Base-by-base conservation (phyloP, 257 asterid species). In the Plantago ovata region DNA sequence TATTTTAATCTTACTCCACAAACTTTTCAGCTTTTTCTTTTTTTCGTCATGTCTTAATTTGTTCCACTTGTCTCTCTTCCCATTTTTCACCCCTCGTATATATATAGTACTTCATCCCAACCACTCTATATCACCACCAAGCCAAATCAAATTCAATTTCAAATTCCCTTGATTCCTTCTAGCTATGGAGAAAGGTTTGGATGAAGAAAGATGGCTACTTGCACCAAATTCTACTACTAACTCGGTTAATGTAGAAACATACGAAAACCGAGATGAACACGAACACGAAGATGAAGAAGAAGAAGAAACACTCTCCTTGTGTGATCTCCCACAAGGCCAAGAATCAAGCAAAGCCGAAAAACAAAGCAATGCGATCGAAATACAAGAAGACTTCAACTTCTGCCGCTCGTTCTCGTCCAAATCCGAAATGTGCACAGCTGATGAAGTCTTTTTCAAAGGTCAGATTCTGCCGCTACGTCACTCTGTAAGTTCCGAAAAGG, bases 341-440 rank as follows among this genome's bases (percentile, higher is more conserved):
- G 60, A 65, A 14, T 40, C 60, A 11, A 62, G 57, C 57, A 71
- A 68, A 61, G 75, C 56, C n/a, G 24, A 20, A 10, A 18, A 60
- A 20, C 41, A 44, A 10, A 19, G 18, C 10, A 42, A 7, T 41
- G 7, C 12, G 38, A 4, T 9, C 32, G 73, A 57, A 22, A 10
- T 28, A 2, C 63, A 73, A 10, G 94, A 86, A 38, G 95, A 88
- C 2, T 92, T 92, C 40, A 80, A 88, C 67, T 92, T 92, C 51
- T 73, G 82, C 14, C 38, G 50, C 52, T 70, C 75, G 1, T 10
- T 67, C 7, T 73, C 76, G 0, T 4, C 60, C 45, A 86, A 80
- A 33, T 69, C 85, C 0, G 89, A 85, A 63, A 85, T 85, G 95
- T 85, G 94, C n/a, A 76, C 79, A 0, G 96, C 95, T 1, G 98